Percentiles rank a stretch among this genome's conserved stretches.
Conservation (phyloP, 805 yeast genomes). For the Priceomyces medius region DNA sequence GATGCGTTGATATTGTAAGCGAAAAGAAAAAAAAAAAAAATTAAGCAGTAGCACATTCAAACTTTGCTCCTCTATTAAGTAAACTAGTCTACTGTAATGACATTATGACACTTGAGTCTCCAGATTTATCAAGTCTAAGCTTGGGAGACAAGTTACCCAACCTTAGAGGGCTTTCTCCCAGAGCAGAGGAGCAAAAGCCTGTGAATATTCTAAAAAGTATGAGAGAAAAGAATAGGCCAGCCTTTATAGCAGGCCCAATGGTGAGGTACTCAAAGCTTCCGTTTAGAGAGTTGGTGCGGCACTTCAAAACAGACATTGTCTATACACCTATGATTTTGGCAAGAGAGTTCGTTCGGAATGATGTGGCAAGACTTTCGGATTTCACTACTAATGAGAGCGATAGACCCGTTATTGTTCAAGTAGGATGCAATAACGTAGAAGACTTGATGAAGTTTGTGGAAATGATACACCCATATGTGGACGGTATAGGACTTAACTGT, state of each 20-base stretch:
- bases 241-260: constrained; percentile 79
- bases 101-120: too few species aligned
- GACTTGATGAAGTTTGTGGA: constrained; percentile 82
- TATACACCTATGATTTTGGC: constrained; percentile 97
- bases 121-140: neutral
- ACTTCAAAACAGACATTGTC: constrained; percentile 74
- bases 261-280: constrained; percentile 94
- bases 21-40: neutral
- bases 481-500: constrained; percentile 93
- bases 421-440: constrained; percentile 81
- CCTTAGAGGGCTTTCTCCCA: constrained; percentile 4
- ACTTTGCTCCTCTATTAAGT: too few species aligned
- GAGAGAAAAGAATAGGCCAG: constrained; percentile 32
- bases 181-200: constrained; percentile 31
- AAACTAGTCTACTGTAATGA: too few species aligned
- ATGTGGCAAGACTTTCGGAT: constrained; percentile 76
- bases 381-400: constrained; percentile 77
- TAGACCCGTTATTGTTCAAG: constrained; percentile 77
- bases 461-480: constrained; percentile 87
- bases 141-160: constrained; percentile 6
- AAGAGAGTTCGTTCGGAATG: constrained; percentile 86
- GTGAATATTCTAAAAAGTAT: constrained; percentile 30
- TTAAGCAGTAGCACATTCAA: too few species aligned
- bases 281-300: constrained; percentile 73
- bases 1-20: too few species aligned